phyloP scores from a whole-genome alignment of 2,329 filamentous ascomycete genomes.

The Penicillium verrucosum region DNA sequence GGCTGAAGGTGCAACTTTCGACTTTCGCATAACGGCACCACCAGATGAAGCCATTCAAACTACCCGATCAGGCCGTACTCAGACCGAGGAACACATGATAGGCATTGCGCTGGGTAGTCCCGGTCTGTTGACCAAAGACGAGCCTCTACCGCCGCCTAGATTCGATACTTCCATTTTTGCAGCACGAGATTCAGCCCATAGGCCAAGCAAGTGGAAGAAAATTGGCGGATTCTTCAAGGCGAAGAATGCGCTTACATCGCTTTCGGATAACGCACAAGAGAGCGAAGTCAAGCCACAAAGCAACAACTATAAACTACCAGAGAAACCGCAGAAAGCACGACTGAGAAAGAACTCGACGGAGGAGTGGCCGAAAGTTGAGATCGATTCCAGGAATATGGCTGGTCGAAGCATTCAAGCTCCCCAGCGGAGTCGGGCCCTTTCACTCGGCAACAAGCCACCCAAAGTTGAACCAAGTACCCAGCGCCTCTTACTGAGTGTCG shows the following conservation, averaged over 20 bases:
- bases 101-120: slow-evolving; percentile 75
- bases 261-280: slow-evolving; percentile 14
- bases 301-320: background rate
- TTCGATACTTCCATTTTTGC: slow-evolving; percentile 14
- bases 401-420: background rate
- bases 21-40: slow-evolving; percentile 31
- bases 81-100: slow-evolving; percentile 52
- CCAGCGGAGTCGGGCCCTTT: slow-evolving; percentile 13
- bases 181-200: slow-evolving; percentile 22
- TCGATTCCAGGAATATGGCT: slow-evolving; percentile 1
- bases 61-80: slow-evolving; percentile 13
- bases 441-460: slow-evolving; percentile 3
- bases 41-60: slow-evolving; percentile 24
- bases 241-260: slow-evolving; percentile 29
- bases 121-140: slow-evolving; percentile 31
- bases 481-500: slow-evolving; percentile 61
- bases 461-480: slow-evolving; percentile 13
- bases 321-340: background rate
- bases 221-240: slow-evolving; percentile 45
- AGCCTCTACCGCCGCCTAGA: slow-evolving; percentile 16
- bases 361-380: slow-evolving; percentile 20
- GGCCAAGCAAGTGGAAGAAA: slow-evolving; percentile 48
- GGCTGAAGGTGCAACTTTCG: slow-evolving; percentile 22
- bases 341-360: slow-evolving; percentile 10
- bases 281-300: slow-evolving; percentile 12